Base-by-base conservation (phyloP, 1,139 yeast genomes). In the Yarrowia galli region DNA sequence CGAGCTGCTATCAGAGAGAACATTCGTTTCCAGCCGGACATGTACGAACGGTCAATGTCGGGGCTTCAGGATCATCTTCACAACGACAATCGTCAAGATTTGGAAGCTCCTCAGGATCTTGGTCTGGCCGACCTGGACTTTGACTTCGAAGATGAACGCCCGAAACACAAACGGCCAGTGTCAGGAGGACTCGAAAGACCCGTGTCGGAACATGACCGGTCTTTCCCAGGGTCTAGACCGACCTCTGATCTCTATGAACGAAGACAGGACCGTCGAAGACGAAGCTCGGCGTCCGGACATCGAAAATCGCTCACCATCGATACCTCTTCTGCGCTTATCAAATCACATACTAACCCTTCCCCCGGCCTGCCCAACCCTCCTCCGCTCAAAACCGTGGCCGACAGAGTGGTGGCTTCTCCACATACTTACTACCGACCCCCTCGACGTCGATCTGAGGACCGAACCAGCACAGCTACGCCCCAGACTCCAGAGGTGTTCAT, bases 371-470 rank as follows among this genome's bases (percentile, higher is more conserved):
- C 54, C n/a, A 12, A 49, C n/a, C 54, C 54, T 15, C 38, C 58
- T 15, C 22, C 36, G 1, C 3, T 32, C 25, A 49, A 49, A 36
- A 8, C 60, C 8, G 60, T 54, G 45, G 60, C 49, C 5, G 63
- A 56, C 7, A 12, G 63, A 25, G 48, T 56, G 10, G 43, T 20
- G 12, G 53, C 45, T 7, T 35, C 65, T 7, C 45, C 56, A 2
- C 56, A 46, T 5, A 23, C 66, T 2, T 61, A 61, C 36, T 61
- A 61, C 25, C 56, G 66, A 1, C 38, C 54, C 6, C 66, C 66
- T 12, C 22, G 56, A 36, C 23, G 66, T 20, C 66, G 66, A 12
- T 61, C 66, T 1, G 66, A 61, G 23, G 66, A 61, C 25, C 42
- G 23, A 8, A 13, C 20, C 15, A 13, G 18, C 28, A 32, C 42